phyloP scores from a whole-genome alignment of 805 yeast genomes.

The Metschnikowia amazonensis region DNA sequence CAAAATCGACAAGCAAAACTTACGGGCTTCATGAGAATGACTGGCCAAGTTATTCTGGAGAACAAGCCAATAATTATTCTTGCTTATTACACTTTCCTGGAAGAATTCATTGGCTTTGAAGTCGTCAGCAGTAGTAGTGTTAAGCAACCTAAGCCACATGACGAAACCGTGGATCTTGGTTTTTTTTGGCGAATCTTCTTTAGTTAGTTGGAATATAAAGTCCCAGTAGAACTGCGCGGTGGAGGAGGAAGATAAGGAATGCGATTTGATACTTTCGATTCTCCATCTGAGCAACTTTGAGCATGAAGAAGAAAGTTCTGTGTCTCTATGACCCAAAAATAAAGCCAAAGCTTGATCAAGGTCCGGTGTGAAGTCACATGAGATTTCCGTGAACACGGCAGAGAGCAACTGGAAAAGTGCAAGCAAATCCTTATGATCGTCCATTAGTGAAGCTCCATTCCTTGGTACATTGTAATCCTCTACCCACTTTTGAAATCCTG shows the following conservation, averaged over 20 bases:
- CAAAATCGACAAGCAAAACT: slow-evolving; percentile 62
- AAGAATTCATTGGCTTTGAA: slow-evolving; percentile 17
- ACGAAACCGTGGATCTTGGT: slow-evolving; percentile 43
- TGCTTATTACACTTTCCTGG: slow-evolving; percentile 24
- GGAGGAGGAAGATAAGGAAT: slow-evolving; percentile 2
- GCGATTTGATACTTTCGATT: slow-evolving; percentile 27
- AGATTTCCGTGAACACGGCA: neutral
- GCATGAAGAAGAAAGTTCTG: slow-evolving; percentile 31
- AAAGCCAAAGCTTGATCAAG: slow-evolving; percentile 25
- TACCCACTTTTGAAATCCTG: slow-evolving; percentile 4
- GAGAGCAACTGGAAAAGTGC: neutral
- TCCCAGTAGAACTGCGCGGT: slow-evolving; percentile 41
- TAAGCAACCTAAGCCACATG: slow-evolving; percentile 55
- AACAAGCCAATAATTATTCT: slow-evolving; percentile 44
- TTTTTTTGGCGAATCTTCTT: slow-evolving; percentile 19
- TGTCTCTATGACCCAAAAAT: slow-evolving; percentile 38
- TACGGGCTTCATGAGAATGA: slow-evolving; percentile 61
- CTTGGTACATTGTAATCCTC: neutral
- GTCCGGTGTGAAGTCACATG: neutral
- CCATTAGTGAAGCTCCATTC: neutral
- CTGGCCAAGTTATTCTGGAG: slow-evolving; percentile 57
- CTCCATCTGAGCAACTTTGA: slow-evolving; percentile 55
- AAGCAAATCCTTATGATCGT: neutral
- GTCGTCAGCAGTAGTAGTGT: slow-evolving; percentile 15
- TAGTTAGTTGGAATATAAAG: slow-evolving; percentile 35